Evolutionary conservation across 2,329 filamentous ascomycete species (phyloP).

Genomic region (Teratosphaeria destructans): DNA sequence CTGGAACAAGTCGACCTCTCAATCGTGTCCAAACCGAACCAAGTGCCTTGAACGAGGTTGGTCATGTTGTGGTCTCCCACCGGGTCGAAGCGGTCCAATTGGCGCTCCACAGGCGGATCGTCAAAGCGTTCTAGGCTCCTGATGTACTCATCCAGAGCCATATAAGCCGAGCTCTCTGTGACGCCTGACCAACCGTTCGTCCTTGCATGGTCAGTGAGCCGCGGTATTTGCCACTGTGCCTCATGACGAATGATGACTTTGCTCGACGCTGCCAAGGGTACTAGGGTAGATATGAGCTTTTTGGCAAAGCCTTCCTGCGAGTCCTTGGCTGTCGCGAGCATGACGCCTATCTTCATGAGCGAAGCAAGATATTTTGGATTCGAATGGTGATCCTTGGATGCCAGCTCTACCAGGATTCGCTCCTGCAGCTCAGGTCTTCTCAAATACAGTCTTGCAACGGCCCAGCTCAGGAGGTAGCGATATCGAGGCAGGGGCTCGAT

Average conservation of each 20-base stretch:
- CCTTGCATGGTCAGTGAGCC: conserved; percentile 32
- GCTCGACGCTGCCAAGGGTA: conserved; percentile 35
- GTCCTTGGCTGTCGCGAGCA: conserved; percentile 29
- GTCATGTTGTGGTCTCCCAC: conserved; percentile 33
- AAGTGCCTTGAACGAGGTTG: conserved; percentile 37
- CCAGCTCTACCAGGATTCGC: conserved; percentile 28
- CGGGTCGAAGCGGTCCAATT: conserved; percentile 33
- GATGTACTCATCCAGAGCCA: conserved; percentile 34
- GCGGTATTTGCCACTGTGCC: conserved; percentile 39
- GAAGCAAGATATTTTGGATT: conserved; percentile 39
- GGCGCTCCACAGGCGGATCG: conserved; percentile 26
- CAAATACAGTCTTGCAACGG: conserved; percentile 34
- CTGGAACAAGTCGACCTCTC: conserved; percentile 26
- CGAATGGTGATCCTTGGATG: conserved; percentile 33
- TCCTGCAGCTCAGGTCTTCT: conserved; percentile 23
- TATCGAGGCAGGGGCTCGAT: conserved; percentile 39
- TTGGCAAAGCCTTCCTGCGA: conserved; percentile 28
- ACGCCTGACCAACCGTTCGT: conserved; percentile 27
- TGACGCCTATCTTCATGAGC: conserved; percentile 37
- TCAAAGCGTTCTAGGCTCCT: conserved; percentile 34
- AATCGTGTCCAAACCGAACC: conserved; percentile 33
- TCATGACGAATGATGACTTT: conserved; percentile 45
- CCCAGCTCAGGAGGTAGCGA: conserved; percentile 39
- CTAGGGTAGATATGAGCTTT: conserved; percentile 31
- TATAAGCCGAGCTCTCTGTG: conserved; percentile 30